Conservation (phyloP, 257 asterid species). For the Catharanthus roseus region DNA sequence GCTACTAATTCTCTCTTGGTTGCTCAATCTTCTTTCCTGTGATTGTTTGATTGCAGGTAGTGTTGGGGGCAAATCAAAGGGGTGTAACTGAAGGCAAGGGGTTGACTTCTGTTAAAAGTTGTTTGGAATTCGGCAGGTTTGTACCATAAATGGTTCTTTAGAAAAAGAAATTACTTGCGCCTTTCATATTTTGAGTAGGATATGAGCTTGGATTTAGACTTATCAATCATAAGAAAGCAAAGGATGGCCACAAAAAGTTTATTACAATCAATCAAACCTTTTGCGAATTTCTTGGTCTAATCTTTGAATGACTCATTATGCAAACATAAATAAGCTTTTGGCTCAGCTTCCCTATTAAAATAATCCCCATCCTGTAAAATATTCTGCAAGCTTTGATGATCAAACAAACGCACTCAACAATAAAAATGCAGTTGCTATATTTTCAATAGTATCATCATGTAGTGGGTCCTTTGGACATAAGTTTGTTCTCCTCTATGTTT, state of each 20-base stretch:
- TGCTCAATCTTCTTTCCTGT: slow-evolving; percentile 8
- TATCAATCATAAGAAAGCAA: neutral
- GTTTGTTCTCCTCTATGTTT: neutral
- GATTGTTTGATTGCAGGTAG: slow-evolving; percentile 33
- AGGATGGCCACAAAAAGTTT: neutral
- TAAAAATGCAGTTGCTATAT: neutral
- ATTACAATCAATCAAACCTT: neutral
- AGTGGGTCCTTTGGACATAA: neutral
- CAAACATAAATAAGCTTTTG: neutral
- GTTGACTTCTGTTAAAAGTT: slow-evolving; percentile 40
- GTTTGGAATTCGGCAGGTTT: slow-evolving; percentile 53
- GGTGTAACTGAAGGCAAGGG: slow-evolving; percentile 32
- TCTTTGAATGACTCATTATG: neutral
- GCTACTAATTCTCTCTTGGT: slow-evolving; percentile 2
- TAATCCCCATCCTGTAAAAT: neutral
- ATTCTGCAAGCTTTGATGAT: too few species aligned
- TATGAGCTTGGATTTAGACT: neutral
- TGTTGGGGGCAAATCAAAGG: slow-evolving; percentile 31
- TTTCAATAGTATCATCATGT: neutral
- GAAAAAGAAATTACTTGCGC: neutral
- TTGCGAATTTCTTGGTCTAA: neutral
- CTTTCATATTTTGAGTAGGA: neutral
- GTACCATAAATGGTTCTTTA: slow-evolving; percentile 11
- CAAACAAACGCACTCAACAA: too few species aligned
- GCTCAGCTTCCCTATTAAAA: neutral